Percentiles rank a stretch among this genome's conserved stretches.
Conservation (phyloP, 345 rosid genomes). For the Linum trigynum region DNA sequence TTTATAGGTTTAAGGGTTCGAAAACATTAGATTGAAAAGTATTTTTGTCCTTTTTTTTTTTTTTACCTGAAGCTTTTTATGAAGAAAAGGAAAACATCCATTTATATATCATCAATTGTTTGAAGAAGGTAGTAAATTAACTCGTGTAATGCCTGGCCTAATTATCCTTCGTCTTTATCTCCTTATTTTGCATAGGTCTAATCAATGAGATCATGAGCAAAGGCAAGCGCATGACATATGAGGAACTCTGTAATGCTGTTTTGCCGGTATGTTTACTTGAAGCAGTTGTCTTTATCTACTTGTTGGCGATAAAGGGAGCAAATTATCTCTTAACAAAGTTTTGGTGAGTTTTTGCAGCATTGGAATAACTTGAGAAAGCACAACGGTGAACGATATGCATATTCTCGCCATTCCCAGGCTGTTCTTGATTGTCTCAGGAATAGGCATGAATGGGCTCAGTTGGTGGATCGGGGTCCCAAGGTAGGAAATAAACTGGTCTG, state of each 20-base stretch:
- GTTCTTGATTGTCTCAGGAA: slow-evolving; percentile 97
- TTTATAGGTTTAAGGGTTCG: not conserved
- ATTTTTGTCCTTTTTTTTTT: not conserved
- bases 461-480: slow-evolving; percentile 99
- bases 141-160: not conserved
- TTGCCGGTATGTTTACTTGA: slow-evolving; percentile 54
- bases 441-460: slow-evolving; percentile 91
- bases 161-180: not conserved
- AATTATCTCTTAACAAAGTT: not conserved
- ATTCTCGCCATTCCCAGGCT: slow-evolving; percentile 95
- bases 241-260: slow-evolving; percentile 92
- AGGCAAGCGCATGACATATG: slow-evolving; percentile 86
- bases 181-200: slow-evolving; percentile 32
- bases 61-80: not conserved
- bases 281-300: not conserved
- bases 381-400: slow-evolving; percentile 96
- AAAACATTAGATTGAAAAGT: not conserved
- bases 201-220: slow-evolving; percentile 90
- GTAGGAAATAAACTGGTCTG: slow-evolving; percentile 21
- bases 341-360: slow-evolving; percentile 43
- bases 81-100: no score
- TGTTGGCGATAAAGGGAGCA: slow-evolving; percentile 4
- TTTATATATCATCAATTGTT: no score
- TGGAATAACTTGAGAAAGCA: slow-evolving; percentile 97
- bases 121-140: not conserved